phyloP scores from a whole-genome alignment of 768 basidiomycete species.

The Suillus fuscotomentosus region DNA sequence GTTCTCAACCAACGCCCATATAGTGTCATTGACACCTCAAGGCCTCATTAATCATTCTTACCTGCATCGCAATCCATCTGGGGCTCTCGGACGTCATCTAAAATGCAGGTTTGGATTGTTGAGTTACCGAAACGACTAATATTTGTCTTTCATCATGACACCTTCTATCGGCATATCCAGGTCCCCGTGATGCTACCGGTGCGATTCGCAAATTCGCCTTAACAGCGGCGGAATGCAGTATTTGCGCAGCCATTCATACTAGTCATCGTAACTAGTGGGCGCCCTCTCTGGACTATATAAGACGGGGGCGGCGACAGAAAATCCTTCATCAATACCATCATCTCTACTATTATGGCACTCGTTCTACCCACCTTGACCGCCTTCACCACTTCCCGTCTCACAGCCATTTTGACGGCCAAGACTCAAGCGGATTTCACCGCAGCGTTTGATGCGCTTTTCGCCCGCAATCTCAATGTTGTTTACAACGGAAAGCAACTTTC shows the following conservation, averaged over 20 bases:
- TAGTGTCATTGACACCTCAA: not conserved
- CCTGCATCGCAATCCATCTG: not conserved
- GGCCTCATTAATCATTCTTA: not conserved
- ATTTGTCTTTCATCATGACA: not conserved
- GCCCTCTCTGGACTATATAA: not conserved
- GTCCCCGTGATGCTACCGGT: not conserved
- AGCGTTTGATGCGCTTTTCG: slow-evolving; percentile 42
- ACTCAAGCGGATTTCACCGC: slow-evolving; percentile 31
- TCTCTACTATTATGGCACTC: slow-evolving; percentile 21
- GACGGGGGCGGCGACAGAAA: too few relatives aligned
- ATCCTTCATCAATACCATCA: not conserved
- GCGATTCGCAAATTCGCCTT: not conserved
- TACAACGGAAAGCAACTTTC: slow-evolving; percentile 41
- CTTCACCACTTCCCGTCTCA: slow-evolving; percentile 41
- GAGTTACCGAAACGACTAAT: not conserved
- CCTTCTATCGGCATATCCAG: not conserved
- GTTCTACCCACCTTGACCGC: slow-evolving; percentile 40
- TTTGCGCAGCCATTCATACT: not conserved
- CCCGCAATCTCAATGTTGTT: slow-evolving; percentile 32
- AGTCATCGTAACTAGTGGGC: not conserved
- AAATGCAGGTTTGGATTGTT: not conserved
- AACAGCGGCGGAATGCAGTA: not conserved
- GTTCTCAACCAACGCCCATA: not conserved
- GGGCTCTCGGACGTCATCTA: too few relatives aligned
- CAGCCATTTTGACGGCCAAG: slow-evolving; percentile 38